These are phyloP conservation scores for Xylaria intraflava DNA, from an alignment of 495 filamentous ascomycete species.

Conservation along the genomic window DNA sequence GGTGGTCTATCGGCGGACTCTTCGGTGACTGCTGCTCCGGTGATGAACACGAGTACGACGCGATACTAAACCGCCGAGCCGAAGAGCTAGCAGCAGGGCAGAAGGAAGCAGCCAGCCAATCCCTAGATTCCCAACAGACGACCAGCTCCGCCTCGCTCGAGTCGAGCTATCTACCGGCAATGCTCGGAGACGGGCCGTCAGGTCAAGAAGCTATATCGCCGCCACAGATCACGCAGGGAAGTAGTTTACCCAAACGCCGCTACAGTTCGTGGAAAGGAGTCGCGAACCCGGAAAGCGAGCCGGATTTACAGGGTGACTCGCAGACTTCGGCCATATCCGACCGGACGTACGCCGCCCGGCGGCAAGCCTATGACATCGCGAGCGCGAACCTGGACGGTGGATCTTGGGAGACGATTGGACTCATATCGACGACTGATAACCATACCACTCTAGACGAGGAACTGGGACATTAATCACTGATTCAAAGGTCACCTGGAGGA, in stretches of 20 bases:
- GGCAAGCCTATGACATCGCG: constrained; percentile 23
- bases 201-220: too few relatives aligned
- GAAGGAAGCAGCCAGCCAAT: not conserved
- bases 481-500: not conserved
- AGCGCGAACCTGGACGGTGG: constrained; percentile 22
- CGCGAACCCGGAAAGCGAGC: not conserved
- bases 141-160: not conserved
- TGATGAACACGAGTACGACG: constrained; percentile 58
- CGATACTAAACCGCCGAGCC: constrained; percentile 41
- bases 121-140: not conserved
- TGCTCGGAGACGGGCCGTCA: not conserved
- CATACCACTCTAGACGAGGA: constrained; percentile 31
- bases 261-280: constrained; percentile 2
- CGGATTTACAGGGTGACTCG: constrained; percentile 15
- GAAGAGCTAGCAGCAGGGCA: constrained; percentile 8
- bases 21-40: constrained; percentile 67
- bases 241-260: not conserved
- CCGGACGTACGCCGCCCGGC: constrained; percentile 23
- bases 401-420: constrained; percentile 15
- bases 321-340: constrained; percentile 27
- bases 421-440: constrained; percentile 35
- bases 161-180: not conserved
- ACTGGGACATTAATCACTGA: constrained; percentile 8
- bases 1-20: constrained; percentile 54
- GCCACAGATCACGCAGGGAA: not conserved